Conservation (phyloP, 176 grass and related monocot species). For the Oropetium thomaeum region DNA sequence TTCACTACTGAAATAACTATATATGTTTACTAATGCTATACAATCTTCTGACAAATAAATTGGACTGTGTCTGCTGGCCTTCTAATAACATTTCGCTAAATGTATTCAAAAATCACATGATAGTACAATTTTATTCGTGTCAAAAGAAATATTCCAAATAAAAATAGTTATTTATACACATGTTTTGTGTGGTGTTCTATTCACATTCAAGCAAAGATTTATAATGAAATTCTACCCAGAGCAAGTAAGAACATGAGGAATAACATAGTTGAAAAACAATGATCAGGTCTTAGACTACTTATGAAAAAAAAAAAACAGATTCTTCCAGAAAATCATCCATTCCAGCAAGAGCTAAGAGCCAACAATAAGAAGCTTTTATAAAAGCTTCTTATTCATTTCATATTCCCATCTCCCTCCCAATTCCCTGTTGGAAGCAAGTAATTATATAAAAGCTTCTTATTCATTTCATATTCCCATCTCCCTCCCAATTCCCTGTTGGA, state of each 20-base stretch:
- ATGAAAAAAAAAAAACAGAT: neutral
- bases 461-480: no score
- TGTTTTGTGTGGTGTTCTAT: neutral
- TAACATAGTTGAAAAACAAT: neutral
- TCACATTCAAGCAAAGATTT: neutral
- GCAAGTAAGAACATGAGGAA: neutral
- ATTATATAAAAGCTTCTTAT: no score
- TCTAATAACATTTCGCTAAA: neutral
- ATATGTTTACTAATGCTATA: no score
- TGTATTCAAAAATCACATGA: neutral
- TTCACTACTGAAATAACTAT: no score
- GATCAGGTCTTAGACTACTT: neutral
- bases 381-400: no score
- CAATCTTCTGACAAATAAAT: neutral
- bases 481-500: no score
- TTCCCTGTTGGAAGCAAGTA: no score
- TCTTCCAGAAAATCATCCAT: slow-evolving; percentile 16
- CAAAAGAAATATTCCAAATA: slow-evolving; percentile 14
- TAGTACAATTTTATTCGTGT: neutral
- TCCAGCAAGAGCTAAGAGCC: neutral
- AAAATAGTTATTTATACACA: slow-evolving; percentile 5
- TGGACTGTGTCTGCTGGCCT: neutral
- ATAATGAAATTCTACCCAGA: slow-evolving; percentile 7
- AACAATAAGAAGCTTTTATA: neutral
- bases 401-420: no score